Evolutionary conservation across 257 asterid genomes (phyloP), one percentile per base, ranked within the genome.

Genomic region (Solanum clarkiae): DNA sequence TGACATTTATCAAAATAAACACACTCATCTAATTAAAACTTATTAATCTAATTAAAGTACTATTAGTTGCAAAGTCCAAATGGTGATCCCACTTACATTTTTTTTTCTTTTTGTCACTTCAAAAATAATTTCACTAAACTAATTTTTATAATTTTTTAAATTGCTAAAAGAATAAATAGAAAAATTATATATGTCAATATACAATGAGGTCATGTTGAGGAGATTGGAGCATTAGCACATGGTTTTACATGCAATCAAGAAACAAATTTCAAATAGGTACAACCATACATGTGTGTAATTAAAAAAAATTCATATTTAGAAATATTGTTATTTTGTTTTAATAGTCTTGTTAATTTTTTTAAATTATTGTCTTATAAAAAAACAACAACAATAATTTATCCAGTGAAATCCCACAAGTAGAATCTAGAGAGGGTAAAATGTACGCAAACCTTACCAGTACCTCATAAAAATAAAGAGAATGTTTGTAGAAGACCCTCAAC

Each of bases 1-100:
- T 89, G 69, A 86, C 88, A 74, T 88, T 84, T 82, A 68, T 36
- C 59, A 84, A 84, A 18, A 65, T 83, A 81, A 74, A 3, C 40
- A 59, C 17, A 63, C 24, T 40, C 22, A 29, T 57, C 51, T 63
- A 63, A 63, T 18, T 42, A 80, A 56, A 59, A 57, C 65, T 26
- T 80, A 29, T 51, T 36, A 69, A 69, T 18, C 81, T n/a, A 83
- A 5, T 68, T 65, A 59, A 6, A 9, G 51, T 47, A 16, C 49
- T 42, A 32, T 65, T 62, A 66, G 72, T 22, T 65, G 44, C 77
- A 29, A 82, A 82, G 55, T 80, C 82, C 80, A 49, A 51, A 36
- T 69, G 51, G 26, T 17, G 77, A 42, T 63, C 47, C 84, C 11
- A 71, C 54, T 18, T 71, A 40, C 55, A 18, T 9, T 40, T 18